Base-by-base conservation (phyloP, 139 green algal species). In the Astrephomene gubernaculifera region DNA sequence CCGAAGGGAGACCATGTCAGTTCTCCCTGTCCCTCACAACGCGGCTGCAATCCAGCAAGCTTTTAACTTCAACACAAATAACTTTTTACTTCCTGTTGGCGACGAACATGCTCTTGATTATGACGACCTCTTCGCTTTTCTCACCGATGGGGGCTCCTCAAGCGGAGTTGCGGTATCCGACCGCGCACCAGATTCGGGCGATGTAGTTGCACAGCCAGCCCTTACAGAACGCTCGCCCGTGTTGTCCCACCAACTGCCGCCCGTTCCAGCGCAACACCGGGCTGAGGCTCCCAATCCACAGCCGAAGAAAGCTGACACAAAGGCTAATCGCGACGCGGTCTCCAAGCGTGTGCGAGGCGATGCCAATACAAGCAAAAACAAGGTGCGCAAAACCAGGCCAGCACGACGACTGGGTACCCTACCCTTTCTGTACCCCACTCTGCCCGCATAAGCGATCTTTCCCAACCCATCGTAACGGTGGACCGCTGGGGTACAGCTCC, bases 111-210 rank as follows among this genome's bases (percentile, higher is more conserved):
- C 70, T 39, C 25, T 78, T 43, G 70, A 78, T 36, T 78, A 78
- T 27, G 70, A 78, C 29, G 70, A 78, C 43, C 70, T 78, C 43
- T 61, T 78, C n/a, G 41, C 43, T 43, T 27, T 78, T 12, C 43
- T 78, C 7, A 61, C n/a, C n/a, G 33, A 78, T 12, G 49, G 49
- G 12, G 49, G 12, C 12, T 12, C 12, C 49, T 57, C 49, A 12
- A 57, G 49, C 49, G 49, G 49, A 25, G 49, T 17, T 12, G 17
- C 12, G 12, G 17, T 17, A 12, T 17, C 49, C 12, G 49, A 12
- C 49, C 49, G 17, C 12, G 12, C 49, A 17, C 12, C 49, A 57
- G 49, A 57, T 17, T 57, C 49, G 12, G 49, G 49, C 49, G 49
- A 17, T 12, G 12, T 25, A 25, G 49, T 57, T 57, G 49, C 49